phyloP scores from a whole-genome alignment of 805 yeast species.

The Candida arabinofermentans region DNA sequence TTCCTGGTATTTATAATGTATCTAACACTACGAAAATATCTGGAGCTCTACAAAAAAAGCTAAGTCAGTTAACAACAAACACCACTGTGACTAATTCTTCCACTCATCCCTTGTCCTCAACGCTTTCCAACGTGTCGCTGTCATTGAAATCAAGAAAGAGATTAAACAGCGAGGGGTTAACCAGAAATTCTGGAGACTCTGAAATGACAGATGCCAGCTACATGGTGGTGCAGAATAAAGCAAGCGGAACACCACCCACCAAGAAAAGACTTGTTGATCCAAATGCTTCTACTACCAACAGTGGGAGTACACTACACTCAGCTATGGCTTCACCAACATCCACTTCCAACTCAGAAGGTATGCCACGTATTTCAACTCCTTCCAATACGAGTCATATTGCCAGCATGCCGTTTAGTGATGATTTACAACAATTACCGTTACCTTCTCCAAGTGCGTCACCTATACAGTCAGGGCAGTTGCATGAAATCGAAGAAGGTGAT shows the following conservation, averaged over 20 bases:
- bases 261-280: constrained; percentile 19
- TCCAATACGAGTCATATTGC: constrained; percentile 6
- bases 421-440: constrained; percentile 45
- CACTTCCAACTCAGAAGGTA: constrained; percentile 9
- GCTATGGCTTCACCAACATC: constrained; percentile 16
- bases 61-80: constrained; percentile 1
- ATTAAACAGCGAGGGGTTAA: constrained; percentile 13
- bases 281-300: not conserved
- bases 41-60: constrained; percentile 1
- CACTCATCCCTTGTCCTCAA: not conserved
- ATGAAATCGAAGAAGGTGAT: constrained; percentile 17
- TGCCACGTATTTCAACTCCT: constrained; percentile 12
- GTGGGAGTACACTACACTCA: not conserved
- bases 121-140: not conserved
- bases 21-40: not conserved
- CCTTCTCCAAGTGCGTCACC: constrained; percentile 71
- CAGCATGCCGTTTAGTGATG: constrained; percentile 17
- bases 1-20: constrained; percentile 4
- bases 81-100: not conserved
- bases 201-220: constrained; percentile 18
- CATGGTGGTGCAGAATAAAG: constrained; percentile 7
- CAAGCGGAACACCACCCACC: constrained; percentile 17
- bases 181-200: constrained; percentile 9
- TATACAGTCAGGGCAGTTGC: constrained; percentile 30
- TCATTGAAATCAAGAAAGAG: constrained; percentile 14